Conservation (phyloP, 2,329 filamentous ascomycete species). For the Aspergillus ustus region DNA sequence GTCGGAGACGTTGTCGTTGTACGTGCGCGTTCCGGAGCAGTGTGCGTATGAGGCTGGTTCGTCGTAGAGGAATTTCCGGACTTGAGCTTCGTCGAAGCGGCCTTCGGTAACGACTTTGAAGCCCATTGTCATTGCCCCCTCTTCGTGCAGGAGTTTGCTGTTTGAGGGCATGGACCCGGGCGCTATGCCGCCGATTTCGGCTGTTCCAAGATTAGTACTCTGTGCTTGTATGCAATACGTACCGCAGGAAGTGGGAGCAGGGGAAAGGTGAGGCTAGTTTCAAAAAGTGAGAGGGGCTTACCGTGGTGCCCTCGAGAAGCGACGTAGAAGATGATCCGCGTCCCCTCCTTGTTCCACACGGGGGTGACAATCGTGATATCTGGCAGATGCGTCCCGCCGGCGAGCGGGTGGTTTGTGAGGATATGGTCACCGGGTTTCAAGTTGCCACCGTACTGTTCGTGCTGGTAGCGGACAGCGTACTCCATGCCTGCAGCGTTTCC, state of each 20-base stretch:
- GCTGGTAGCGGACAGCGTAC: conserved; percentile 79
- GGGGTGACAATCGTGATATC: conserved; percentile 82
- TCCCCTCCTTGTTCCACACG: conserved; percentile 68
- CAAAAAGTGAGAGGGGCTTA: no score
- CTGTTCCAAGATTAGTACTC: conserved; percentile 33
- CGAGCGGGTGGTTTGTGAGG: conserved; percentile 83
- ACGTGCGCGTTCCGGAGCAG: conserved; percentile 76
- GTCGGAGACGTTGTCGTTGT: conserved; percentile 84
- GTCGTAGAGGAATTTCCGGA: conserved; percentile 71
- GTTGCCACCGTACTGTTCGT: conserved; percentile 78
- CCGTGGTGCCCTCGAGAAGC: conserved; percentile 78
- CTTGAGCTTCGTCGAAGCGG: conserved; percentile 76
- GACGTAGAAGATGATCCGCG: conserved; percentile 80
- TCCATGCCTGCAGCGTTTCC: conserved; percentile 59
- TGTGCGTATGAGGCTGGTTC: conserved; percentile 76
- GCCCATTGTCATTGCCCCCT: conserved; percentile 52
- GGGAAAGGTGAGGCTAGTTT: no score
- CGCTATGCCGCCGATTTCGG: conserved; percentile 82
- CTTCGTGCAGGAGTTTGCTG: conserved; percentile 52
- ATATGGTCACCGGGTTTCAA: conserved; percentile 80
- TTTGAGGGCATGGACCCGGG: conserved; percentile 79
- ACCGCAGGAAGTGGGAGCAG: no score
- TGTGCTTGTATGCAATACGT: no score
- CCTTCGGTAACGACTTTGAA: conserved; percentile 74
- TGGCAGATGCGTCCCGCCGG: conserved; percentile 80